These are phyloP conservation scores for Calonectria fujianensis DNA, from an alignment of 2,329 filamentous ascomycete genomes.

Conservation along the genomic window DNA sequence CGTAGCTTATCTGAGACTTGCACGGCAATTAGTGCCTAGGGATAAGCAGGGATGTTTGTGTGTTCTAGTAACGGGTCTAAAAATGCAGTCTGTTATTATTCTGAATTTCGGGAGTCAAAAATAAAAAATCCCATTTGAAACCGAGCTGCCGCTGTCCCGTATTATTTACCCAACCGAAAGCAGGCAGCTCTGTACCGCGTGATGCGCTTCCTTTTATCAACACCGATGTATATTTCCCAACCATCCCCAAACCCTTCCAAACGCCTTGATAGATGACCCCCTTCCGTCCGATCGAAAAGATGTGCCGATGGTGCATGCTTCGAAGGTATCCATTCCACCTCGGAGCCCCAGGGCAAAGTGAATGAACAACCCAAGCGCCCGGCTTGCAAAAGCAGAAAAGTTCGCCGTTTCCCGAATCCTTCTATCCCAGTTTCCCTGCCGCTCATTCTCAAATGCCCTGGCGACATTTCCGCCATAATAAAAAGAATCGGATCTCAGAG, in stretches of 20 bases:
- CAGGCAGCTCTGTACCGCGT: background rate
- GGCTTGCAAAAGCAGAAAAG: background rate
- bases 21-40: background rate
- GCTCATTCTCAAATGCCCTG: background rate
- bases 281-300: background rate
- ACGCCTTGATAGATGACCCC: background rate
- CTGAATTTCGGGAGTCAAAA: background rate
- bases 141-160: background rate
- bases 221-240: background rate
- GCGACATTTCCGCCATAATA: background rate
- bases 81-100: background rate
- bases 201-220: background rate
- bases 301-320: background rate
- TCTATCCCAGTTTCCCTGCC: background rate
- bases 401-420: background rate
- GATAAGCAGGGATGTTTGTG: background rate
- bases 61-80: background rate
- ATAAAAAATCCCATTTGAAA: background rate
- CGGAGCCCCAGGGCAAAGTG: background rate
- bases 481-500: background rate
- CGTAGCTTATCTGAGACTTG: background rate
- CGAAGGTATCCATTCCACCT: background rate
- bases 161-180: background rate
- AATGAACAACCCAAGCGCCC: background rate
- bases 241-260: background rate